Percentiles rank a stretch among this genome's conserved stretches.
These are phyloP conservation scores for Eimeria praecox DNA, from an alignment of 169 alveolate species.

Conservation along the genomic window DNA sequence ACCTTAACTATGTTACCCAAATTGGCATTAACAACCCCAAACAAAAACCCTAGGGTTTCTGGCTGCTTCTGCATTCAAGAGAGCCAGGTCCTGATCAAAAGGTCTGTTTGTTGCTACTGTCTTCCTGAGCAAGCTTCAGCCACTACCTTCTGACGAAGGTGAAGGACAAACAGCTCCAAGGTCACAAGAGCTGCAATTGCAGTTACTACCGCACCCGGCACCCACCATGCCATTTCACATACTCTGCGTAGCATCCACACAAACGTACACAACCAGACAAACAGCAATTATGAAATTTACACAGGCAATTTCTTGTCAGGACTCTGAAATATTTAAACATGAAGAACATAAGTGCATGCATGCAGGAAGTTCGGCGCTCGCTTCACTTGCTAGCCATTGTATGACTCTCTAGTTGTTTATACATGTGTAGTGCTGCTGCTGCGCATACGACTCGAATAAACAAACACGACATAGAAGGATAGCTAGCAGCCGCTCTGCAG, in stretches of 20 bases:
- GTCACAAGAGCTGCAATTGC: slow-evolving; percentile 60
- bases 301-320: not conserved
- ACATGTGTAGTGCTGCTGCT: not conserved
- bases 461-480: not conserved
- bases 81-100: not conserved
- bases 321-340: not conserved
- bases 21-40: not conserved
- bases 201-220: slow-evolving; percentile 44
- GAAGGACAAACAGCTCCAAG: slow-evolving; percentile 2
- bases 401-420: not conserved
- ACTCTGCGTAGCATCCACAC: slow-evolving; percentile 6
- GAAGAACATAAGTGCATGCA: not conserved
- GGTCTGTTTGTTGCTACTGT: not conserved
- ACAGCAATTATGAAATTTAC: not conserved
- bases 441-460: not conserved
- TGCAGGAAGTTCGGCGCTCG: not conserved
- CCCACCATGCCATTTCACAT: slow-evolving; percentile 68
- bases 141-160: slow-evolving; percentile 38
- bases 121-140: slow-evolving; percentile 65
- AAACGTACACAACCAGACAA: not conserved
- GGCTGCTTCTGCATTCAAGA: not conserved
- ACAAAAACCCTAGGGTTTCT: not conserved
- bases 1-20: not conserved
- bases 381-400: not conserved
- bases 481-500: not conserved